Percentiles rank a stretch among this genome's conserved stretches.
These are phyloP conservation scores for Fusarium sp. DNA, from an alignment of 2,329 filamentous ascomycete species.

Conservation along the genomic window DNA sequence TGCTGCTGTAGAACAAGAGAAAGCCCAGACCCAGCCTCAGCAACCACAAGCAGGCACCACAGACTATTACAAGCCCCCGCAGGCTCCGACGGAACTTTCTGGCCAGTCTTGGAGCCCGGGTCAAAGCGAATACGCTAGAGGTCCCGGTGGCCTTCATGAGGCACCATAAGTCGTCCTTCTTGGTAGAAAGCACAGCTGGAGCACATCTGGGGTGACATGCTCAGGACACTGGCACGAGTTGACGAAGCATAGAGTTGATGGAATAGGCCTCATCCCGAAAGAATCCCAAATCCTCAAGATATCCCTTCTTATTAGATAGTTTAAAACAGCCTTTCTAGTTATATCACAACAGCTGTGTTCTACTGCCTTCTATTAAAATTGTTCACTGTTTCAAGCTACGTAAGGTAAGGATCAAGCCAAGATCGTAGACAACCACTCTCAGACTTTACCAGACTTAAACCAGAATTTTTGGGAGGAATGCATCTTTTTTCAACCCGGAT, in stretches of 20 bases:
- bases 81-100: conserved; percentile 21
- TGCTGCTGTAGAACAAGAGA: background rate
- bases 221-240: background rate
- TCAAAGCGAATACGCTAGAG: conserved; percentile 6
- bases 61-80: conserved; percentile 26
- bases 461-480: background rate
- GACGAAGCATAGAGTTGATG: background rate
- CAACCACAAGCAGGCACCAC: background rate
- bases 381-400: too few species aligned
- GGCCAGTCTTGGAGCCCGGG: conserved; percentile 23
- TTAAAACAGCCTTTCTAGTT: background rate
- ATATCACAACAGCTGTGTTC: background rate
- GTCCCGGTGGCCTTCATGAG: conserved; percentile 28
- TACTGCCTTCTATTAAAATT: background rate
- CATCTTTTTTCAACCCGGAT: background rate
- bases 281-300: background rate
- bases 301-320: background rate
- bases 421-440: background rate
- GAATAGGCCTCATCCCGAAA: background rate
- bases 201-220: background rate
- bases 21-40: conserved; percentile 20
- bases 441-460: background rate
- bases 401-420: background rate
- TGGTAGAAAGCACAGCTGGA: background rate
- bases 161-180: conserved; percentile 10